Evolutionary conservation across 2,329 filamentous ascomycete species (phyloP), one percentile per base, ranked within the genome.

Genomic region (Cordyceps tenuipes): DNA sequence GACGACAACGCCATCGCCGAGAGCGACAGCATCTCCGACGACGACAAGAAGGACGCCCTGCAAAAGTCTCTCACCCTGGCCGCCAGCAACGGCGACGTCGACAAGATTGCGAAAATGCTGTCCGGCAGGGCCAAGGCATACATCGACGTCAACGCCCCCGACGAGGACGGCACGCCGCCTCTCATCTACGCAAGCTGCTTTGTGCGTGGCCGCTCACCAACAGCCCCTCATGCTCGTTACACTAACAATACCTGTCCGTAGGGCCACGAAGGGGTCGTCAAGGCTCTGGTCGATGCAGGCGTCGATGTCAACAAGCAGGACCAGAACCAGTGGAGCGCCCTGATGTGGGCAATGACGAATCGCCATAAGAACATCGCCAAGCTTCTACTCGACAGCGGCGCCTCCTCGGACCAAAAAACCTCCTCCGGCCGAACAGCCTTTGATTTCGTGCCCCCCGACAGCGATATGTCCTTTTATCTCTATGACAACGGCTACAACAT

Each of bases 291-390:
- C 57, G 84, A 91, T 62, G 90, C 91, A 10, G 92, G 93, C 26
- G 93, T 88, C 44, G 84, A 91, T 67, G 91, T 97, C 57, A 91
- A 99, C 75, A 88, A 88, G 68, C 93, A 97, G 73, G 94, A 99
- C 71, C 89, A 88, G 64, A 97, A 97, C 70, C 88, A 95, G 70
- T 99, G 94, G 94, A 97, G 90, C 68, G 90, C 94, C 15, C 80
- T 99, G 63, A 99, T 99, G 92, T 99, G 94, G 94, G 93, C 94
- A 54, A 97, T 97, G 90, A 99, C 94, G 60, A 99, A 99, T 73
- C 81, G 92, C 61, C 94, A 99, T 75, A 97, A 97, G 75, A 87
- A 86, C 52, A 99, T 99, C 66, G 92, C 93, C 41, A 97, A 97
- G 74, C 80, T 91, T 12, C 78, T 99, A 17, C 82, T 99, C 39